phyloP scores from a whole-genome alignment of 192 early-diverging fungal species.

The Pilaira anomala region DNA sequence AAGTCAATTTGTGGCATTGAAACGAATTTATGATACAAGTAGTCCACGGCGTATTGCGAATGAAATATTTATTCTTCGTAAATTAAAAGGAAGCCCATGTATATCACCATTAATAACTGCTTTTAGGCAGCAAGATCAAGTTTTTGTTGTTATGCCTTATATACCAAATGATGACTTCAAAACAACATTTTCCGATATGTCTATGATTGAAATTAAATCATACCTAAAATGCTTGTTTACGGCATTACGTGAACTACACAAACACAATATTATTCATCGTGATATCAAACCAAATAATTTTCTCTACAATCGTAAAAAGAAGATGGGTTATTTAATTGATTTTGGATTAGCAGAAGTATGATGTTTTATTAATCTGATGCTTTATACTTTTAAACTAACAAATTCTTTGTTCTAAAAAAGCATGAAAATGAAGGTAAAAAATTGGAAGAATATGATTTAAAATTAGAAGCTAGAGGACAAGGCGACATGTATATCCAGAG shows the following conservation, averaged over 20 bases:
- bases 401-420: too few relatives aligned
- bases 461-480: too few relatives aligned
- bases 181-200: conserved; percentile 62
- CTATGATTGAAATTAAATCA: conserved; percentile 64
- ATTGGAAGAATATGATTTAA: too few relatives aligned
- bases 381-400: not conserved
- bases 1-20: conserved; percentile 71
- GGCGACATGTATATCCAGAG: too few relatives aligned
- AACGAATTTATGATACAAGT: conserved; percentile 83
- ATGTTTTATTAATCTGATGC: not conserved
- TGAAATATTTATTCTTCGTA: conserved; percentile 76
- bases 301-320: conserved; percentile 67
- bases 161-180: conserved; percentile 82
- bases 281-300: conserved; percentile 97
- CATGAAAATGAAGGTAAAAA: too few relatives aligned
- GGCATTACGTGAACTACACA: conserved; percentile 71
- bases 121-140: conserved; percentile 75
- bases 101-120: conserved; percentile 80
- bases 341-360: conserved; percentile 86
- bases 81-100: conserved; percentile 67
- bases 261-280: conserved; percentile 74
- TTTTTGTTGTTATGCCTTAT: conserved; percentile 80
- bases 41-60: conserved; percentile 74
- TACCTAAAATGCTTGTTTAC: conserved; percentile 75
- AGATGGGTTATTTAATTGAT: conserved; percentile 83